phyloP scores from a whole-genome alignment of 345 rosid species.

The Gossypium stocksii region DNA sequence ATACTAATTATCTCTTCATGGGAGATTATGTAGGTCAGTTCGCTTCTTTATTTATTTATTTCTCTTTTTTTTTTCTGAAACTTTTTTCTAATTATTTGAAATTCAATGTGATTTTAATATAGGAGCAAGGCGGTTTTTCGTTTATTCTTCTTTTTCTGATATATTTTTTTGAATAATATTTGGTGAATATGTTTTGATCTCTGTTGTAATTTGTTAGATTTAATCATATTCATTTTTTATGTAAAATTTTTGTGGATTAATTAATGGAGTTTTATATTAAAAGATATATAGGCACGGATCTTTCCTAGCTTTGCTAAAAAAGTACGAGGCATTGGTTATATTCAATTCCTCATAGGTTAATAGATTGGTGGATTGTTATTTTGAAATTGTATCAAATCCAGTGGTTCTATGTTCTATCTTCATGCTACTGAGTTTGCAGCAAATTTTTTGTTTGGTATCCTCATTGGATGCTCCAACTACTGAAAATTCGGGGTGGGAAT shows the following conservation, averaged over 20 bases:
- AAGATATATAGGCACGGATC: background rate
- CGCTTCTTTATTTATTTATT: background rate
- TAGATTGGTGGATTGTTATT: background rate
- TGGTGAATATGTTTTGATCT: background rate
- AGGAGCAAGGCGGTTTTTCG: background rate
- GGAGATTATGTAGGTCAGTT: conserved; percentile 94
- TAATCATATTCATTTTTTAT: background rate
- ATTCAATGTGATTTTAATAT: background rate
- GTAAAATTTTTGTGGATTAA: background rate
- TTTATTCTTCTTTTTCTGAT: background rate
- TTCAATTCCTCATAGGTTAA: background rate
- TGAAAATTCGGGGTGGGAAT: background rate
- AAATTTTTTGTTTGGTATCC: background rate
- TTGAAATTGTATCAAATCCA: background rate
- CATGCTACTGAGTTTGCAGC: background rate
- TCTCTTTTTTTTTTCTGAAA: background rate
- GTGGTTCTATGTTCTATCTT: background rate
- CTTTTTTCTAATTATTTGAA: background rate
- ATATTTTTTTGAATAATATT: background rate
- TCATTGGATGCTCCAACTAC: background rate
- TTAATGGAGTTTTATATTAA: background rate
- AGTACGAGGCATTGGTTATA: background rate
- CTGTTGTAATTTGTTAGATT: background rate
- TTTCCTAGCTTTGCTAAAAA: background rate
- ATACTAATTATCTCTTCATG: conserved; percentile 97